These are phyloP conservation scores for Cotoneaster glaucophyllus DNA, from an alignment of 306 rosid species.

Conservation along the genomic window DNA sequence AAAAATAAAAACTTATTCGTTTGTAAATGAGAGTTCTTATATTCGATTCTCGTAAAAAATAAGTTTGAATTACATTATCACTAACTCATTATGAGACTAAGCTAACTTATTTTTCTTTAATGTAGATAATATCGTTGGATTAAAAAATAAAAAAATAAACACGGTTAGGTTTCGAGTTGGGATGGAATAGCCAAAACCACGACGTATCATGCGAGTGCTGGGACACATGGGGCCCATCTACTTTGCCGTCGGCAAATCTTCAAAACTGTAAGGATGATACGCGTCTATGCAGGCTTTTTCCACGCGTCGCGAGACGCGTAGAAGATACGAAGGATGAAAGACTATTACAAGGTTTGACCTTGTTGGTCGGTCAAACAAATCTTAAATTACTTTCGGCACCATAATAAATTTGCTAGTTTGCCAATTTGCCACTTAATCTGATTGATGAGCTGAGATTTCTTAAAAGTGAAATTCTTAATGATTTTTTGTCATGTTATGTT, in stretches of 20 bases:
- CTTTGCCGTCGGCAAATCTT: background rate
- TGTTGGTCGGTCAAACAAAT: background rate
- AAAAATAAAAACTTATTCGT: rapidly evolving
- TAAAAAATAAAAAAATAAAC: no score
- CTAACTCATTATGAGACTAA: rapidly evolving
- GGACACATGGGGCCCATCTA: background rate
- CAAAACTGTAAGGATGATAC: background rate
- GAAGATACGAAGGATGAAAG: background rate
- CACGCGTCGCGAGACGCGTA: background rate
- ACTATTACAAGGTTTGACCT: background rate
- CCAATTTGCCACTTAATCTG: no score
- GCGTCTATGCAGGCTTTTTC: background rate
- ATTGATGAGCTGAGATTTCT: no score
- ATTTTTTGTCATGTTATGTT: no score
- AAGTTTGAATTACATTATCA: no score
- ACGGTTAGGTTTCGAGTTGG: background rate
- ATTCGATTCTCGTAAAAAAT: no score
- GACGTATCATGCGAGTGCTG: background rate
- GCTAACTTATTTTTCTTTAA: rapidly evolving
- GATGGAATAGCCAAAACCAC: no score
- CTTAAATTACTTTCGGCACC: background rate
- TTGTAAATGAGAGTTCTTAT: no score
- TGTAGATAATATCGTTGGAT: no score
- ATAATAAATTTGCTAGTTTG: background rate
- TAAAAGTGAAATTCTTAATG: no score